Percentiles rank a stretch among this genome's conserved stretches.
Evolutionary conservation across 257 asterid genomes (phyloP).

Genomic region (Jacaranda copaia): DNA sequence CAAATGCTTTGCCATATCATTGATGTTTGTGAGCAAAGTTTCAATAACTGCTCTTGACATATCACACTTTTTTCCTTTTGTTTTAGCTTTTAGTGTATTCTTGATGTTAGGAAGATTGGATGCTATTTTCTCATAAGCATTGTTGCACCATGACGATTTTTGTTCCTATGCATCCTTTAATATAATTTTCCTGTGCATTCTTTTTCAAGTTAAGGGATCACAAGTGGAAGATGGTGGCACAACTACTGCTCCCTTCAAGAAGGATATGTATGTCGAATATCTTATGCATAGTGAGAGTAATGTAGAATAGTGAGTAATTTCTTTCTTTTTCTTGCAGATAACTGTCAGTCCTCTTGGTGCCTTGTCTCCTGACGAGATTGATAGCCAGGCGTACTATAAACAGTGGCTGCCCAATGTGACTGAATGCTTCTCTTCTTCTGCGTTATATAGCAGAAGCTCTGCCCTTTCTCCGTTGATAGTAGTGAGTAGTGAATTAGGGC

Average conservation of each 20-base stretch:
- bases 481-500: constrained; percentile 20
- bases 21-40: not conserved
- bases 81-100: not conserved
- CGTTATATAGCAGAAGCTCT: constrained; percentile 51
- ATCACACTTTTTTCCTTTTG: not conserved
- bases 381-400: constrained; percentile 59
- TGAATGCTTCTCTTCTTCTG: constrained; percentile 48
- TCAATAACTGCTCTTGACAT: not conserved
- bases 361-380: constrained; percentile 65
- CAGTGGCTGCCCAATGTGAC: constrained; percentile 62
- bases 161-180: not conserved
- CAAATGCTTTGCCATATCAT: not conserved
- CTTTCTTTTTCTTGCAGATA: constrained; percentile 57
- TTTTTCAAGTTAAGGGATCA: constrained; percentile 55
- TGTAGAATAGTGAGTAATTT: constrained; percentile 10
- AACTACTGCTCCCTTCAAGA: constrained; percentile 67
- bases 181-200: not conserved
- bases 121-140: not conserved
- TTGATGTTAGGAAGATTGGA: not conserved
- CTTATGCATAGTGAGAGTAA: not conserved
- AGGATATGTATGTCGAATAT: constrained; percentile 72
- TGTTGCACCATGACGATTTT: not conserved
- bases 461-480: constrained; percentile 2
- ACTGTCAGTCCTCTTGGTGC: constrained; percentile 83
- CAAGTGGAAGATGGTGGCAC: constrained; percentile 59